Evolutionary conservation across 768 basidiomycete genomes (phyloP).

Genomic region (Exsudoporus frostii): DNA sequence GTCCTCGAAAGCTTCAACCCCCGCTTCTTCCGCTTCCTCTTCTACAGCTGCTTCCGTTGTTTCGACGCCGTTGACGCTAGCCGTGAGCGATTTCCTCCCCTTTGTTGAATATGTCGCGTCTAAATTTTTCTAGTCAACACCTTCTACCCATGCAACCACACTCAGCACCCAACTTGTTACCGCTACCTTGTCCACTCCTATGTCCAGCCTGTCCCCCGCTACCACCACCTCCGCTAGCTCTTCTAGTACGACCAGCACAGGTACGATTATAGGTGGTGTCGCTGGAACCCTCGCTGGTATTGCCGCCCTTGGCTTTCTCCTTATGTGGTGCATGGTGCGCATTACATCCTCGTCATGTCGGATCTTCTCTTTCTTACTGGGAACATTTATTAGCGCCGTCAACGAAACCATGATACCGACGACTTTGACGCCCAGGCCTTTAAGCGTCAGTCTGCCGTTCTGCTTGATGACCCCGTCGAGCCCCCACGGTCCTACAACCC

Average conservation of each 20-base stretch:
- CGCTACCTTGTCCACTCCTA: background rate
- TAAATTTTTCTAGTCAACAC: background rate
- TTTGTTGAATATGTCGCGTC: background rate
- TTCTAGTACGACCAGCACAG: conserved; percentile 32
- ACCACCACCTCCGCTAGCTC: conserved; percentile 33
- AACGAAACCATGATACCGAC: conserved; percentile 32
- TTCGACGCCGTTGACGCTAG: background rate
- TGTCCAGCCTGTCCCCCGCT: conserved; percentile 8
- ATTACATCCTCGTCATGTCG: background rate
- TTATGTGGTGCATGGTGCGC: conserved; percentile 49
- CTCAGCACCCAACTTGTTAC: background rate
- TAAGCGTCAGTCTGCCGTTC: conserved; percentile 59
- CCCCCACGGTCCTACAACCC: conserved; percentile 43
- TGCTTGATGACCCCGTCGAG: conserved; percentile 52
- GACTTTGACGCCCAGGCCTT: conserved; percentile 58
- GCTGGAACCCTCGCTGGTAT: conserved; percentile 46
- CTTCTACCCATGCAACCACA: background rate
- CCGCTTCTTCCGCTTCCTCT: conserved; percentile 5
- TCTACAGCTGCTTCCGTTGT: conserved; percentile 3
- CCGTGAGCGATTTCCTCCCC: conserved; percentile 18
- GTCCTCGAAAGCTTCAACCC: background rate
- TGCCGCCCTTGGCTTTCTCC: conserved; percentile 36
- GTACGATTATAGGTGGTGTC: conserved; percentile 39
- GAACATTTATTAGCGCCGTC: conserved; percentile 37
- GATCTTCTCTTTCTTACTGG: conserved; percentile 3